Evolutionary conservation across 1,139 yeast species (phyloP), one percentile per base, ranked within the genome.

Genomic region (Kodamaea arcana): DNA sequence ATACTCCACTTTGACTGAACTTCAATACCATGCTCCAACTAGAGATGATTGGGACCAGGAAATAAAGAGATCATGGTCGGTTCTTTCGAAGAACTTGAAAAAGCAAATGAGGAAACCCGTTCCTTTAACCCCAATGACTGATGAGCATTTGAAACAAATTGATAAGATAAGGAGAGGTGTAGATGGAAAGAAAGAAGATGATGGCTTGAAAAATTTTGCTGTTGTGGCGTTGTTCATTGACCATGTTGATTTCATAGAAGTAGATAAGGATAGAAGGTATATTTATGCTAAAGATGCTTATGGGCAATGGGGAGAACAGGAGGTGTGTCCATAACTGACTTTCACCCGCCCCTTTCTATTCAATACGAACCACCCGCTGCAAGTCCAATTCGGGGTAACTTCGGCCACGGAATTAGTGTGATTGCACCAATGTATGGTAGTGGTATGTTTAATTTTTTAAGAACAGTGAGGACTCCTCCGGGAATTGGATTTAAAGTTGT

Each of bases 131-230:
- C 60, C 62, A 16, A 54, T 85, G 54, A 72, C 75, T n/a, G 69
- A 66, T n/a, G 80, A 75, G 24, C 74, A 73, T 38, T 68, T 69
- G 27, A 75, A 75, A 49, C 54, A 66, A 39, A 62, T 86, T 29
- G 94, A 86, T 56, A 75, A 83, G 35, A 81, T 86, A 33, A 69
- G 76, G 33, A 70, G 95, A 45, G 94, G 95, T 4, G 95, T 85
- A 11, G 95, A 86, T 56, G 95, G 95, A 7, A 72, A 80, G 33
- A 75, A 80, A 50, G 86, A 78, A 33, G 79, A 60, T 20, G 72
- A 74, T 24, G 95, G 94, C 1, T 65, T 74, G 39, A 79, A 75
- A 50, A 80, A 84, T 54, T 85, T 83, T 54, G 77, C 80, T 1
- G 77, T 84, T 17, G 73, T 83, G 22, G 80, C 83, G 24, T 58